A percentile compares a stretch with the other conserved stretches of the same genome.
These are phyloP conservation scores for Pachysandra terminalis DNA, from an alignment of 164 flowering plant species.

Conservation along the genomic window DNA sequence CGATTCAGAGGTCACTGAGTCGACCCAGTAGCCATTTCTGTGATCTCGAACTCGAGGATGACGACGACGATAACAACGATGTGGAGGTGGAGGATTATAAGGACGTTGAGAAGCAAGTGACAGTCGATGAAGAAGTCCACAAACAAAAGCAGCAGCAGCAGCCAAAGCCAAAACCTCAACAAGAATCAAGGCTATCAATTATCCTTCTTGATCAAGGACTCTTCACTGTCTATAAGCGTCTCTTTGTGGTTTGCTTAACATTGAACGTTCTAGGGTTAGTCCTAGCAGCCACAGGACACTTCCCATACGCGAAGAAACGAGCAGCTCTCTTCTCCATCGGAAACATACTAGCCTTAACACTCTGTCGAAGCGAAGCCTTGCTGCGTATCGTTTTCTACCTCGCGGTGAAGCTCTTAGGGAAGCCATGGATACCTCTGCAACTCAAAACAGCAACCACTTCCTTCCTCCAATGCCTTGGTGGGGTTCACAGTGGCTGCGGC, in stretches of 20 bases:
- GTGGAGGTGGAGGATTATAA: background rate
- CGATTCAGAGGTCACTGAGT: conserved; percentile 10
- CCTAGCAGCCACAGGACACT: conserved; percentile 33
- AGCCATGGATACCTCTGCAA: conserved; percentile 30
- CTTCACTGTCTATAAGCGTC: conserved; percentile 41
- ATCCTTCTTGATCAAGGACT: conserved; percentile 42
- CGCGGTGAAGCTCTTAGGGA: conserved; percentile 29
- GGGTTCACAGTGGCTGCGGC: conserved; percentile 44
- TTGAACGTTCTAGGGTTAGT: conserved; percentile 24
- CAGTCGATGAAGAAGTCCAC: background rate
- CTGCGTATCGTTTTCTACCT: conserved; percentile 31
- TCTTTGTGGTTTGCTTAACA: conserved; percentile 24
- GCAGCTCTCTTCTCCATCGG: conserved; percentile 35
- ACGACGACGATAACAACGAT: conserved; percentile 7
- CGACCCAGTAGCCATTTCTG: conserved; percentile 39
- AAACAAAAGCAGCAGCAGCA: background rate
- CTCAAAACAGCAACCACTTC: conserved; percentile 34
- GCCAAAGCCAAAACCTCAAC: background rate
- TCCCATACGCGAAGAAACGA: conserved; percentile 25
- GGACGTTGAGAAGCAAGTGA: background rate
- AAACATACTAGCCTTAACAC: conserved; percentile 29
- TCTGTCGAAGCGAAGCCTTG: conserved; percentile 38
- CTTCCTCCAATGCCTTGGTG: conserved; percentile 35
- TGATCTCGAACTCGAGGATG: conserved; percentile 25
- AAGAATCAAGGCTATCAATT: conserved; percentile 27